phyloP scores from a whole-genome alignment of 2,329 filamentous ascomycete genomes.

The Parasarocladium wereldwijsianum region DNA sequence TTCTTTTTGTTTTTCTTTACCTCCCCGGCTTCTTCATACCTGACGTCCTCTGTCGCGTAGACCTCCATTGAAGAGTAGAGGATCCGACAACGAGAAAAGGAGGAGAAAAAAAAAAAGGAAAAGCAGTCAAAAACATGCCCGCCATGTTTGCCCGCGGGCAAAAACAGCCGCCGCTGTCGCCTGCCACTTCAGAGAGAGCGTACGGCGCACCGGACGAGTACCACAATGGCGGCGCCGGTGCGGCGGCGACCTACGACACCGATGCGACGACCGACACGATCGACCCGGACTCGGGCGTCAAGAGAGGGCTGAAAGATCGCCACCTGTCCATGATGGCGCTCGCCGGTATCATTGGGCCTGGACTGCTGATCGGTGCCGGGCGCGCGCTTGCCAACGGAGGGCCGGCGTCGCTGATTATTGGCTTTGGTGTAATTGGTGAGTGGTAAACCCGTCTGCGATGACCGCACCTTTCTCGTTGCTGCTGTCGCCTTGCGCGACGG shows the following conservation, averaged over 20 bases:
- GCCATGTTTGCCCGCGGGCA: too few relatives aligned
- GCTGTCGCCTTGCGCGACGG: too few relatives aligned
- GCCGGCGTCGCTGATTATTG: conserved; percentile 57
- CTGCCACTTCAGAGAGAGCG: not conserved
- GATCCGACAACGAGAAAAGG: too few relatives aligned
- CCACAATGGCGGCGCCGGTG: too few relatives aligned
- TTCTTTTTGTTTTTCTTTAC: not conserved
- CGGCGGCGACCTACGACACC: too few relatives aligned
- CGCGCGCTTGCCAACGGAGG: conserved; percentile 54
- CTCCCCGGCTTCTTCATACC: too few relatives aligned
- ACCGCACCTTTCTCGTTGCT: too few relatives aligned
- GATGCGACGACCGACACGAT: conserved; percentile 23
- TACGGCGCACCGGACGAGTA: conserved; percentile 1
- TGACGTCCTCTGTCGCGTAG: too few relatives aligned
- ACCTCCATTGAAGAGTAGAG: too few relatives aligned
- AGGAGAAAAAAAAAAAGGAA: not conserved
- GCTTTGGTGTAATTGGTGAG: conserved; percentile 51
- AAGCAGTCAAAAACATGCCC: not conserved
- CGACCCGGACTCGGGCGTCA: conserved; percentile 50
- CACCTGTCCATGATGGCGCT: conserved; percentile 53
- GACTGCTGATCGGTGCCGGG: conserved; percentile 57
- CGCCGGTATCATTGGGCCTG: conserved; percentile 52
- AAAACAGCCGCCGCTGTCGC: too few relatives aligned
- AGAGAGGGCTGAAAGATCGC: conserved; percentile 52
- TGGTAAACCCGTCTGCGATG: too few relatives aligned